These are phyloP conservation scores for Coleophoma cylindrospora DNA, from an alignment of 2,329 filamentous ascomycete genomes.

Conservation along the genomic window DNA sequence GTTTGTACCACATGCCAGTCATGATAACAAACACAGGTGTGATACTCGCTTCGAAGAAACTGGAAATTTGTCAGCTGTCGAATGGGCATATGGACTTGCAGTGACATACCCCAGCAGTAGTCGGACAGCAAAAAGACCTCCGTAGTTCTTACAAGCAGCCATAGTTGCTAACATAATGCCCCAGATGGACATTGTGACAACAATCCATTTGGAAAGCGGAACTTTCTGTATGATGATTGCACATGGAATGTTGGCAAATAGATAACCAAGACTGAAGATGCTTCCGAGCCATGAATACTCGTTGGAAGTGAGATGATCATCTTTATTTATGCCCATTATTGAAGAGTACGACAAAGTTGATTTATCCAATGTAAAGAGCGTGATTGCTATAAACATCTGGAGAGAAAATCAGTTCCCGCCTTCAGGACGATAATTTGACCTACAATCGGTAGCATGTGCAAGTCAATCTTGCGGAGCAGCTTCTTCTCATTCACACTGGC, in stretches of 20 bases:
- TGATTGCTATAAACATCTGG: background rate
- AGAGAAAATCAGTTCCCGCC: background rate
- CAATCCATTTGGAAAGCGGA: constrained; percentile 56
- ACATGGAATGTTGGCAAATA: background rate
- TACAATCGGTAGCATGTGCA: constrained; percentile 20
- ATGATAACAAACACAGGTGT: constrained; percentile 62
- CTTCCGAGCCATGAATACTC: constrained; percentile 39
- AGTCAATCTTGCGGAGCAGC: constrained; percentile 3
- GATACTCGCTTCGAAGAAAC: constrained; percentile 61
- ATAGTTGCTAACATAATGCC: constrained; percentile 52
- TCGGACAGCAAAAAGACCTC: constrained; percentile 54
- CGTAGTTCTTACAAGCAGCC: constrained; percentile 52
- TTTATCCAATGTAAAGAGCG: constrained; percentile 35
- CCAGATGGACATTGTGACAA: constrained; percentile 53
- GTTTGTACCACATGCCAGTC: constrained; percentile 66
- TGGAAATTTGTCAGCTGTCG: background rate
- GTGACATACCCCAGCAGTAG: constrained; percentile 26
- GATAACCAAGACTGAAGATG: constrained; percentile 34
- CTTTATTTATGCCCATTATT: constrained; percentile 33
- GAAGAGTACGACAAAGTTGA: constrained; percentile 25
- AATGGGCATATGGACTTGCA: background rate
- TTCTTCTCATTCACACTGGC: background rate
- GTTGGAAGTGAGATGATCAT: constrained; percentile 31
- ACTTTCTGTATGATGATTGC: constrained; percentile 35
- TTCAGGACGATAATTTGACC: constrained; percentile 15